These are phyloP conservation scores for Bullera alba DNA, from an alignment of 768 basidiomycete genomes.

Conservation along the genomic window DNA sequence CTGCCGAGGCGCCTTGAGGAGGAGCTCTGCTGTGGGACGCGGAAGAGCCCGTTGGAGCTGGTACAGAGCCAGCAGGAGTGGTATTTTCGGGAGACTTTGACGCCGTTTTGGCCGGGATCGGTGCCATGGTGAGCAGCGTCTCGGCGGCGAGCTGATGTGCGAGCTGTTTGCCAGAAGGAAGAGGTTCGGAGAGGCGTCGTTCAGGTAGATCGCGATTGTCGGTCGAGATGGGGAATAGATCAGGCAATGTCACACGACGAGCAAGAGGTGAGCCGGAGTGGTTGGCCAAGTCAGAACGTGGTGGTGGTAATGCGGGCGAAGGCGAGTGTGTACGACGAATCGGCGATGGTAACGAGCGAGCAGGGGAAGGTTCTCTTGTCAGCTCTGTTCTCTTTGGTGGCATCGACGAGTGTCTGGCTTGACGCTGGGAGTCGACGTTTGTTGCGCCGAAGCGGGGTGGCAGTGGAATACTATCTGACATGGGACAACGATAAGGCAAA, in stretches of 20 bases:
- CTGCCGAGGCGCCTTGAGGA: conserved; percentile 7
- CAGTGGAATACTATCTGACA: conserved; percentile 6
- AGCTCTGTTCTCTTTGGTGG: conserved; percentile 7
- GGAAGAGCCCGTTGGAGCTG: conserved; percentile 2
- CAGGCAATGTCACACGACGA: conserved; percentile 1
- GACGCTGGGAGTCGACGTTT: not conserved
- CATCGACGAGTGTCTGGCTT: conserved; percentile 4
- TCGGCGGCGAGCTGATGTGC: conserved; percentile 45
- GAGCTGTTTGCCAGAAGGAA: conserved; percentile 23
- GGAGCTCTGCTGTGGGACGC: not conserved
- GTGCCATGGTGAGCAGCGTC: conserved; percentile 41
- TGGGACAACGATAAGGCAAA: not conserved
- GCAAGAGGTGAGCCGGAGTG: not conserved
- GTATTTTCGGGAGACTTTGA: conserved; percentile 8
- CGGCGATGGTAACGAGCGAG: conserved; percentile 7
- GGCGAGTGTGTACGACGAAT: not conserved
- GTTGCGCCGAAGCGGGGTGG: conserved; percentile 1
- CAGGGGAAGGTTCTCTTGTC: conserved; percentile 8
- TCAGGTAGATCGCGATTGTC: not conserved
- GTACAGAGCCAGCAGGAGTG: conserved; percentile 8
- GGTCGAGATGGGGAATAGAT: conserved; percentile 4
- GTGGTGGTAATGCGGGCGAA: not conserved
- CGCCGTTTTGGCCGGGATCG: conserved; percentile 8
- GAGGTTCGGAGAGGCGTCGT: conserved; percentile 15
- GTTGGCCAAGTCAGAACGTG: not conserved